Percentiles rank a stretch among this genome's conserved stretches.
Conservation (phyloP, 2,329 filamentous ascomycete species). For the Aspergillus ustus region DNA sequence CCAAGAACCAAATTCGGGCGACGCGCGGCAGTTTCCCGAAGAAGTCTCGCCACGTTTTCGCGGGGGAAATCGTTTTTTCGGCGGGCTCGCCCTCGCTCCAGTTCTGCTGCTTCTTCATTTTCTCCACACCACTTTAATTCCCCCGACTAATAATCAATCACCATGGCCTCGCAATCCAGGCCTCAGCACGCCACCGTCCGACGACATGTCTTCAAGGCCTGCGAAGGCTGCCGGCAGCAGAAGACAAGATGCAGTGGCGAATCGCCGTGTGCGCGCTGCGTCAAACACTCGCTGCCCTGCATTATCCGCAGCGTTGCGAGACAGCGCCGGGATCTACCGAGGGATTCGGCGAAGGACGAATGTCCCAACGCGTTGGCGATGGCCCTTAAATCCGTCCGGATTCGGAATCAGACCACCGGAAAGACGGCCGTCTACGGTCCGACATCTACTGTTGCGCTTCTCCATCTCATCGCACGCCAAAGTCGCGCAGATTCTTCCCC, state of each 20-base stretch:
- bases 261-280: conserved; percentile 8
- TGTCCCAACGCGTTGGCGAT: not conserved
- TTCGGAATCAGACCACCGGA: not conserved
- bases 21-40: not conserved
- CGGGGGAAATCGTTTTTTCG: not conserved
- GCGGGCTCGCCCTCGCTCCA: not conserved
- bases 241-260: conserved; percentile 10
- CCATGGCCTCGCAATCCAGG: not conserved
- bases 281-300: not conserved
- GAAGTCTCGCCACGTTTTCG: not conserved
- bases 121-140: not conserved
- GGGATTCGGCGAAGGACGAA: not conserved
- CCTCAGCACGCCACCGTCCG: not conserved
- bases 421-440: conserved; percentile 1
- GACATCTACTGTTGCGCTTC: conserved; percentile 8
- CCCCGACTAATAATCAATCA: not conserved
- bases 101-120: not conserved
- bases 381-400: not conserved
- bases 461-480: not conserved
- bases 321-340: not conserved
- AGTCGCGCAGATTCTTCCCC: not conserved
- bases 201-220: conserved; percentile 6
- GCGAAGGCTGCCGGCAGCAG: conserved; percentile 7
- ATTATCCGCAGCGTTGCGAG: not conserved
- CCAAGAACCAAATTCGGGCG: not conserved